Conservation (phyloP, 129 eudicot species). For the Deinandra increscens region DNA sequence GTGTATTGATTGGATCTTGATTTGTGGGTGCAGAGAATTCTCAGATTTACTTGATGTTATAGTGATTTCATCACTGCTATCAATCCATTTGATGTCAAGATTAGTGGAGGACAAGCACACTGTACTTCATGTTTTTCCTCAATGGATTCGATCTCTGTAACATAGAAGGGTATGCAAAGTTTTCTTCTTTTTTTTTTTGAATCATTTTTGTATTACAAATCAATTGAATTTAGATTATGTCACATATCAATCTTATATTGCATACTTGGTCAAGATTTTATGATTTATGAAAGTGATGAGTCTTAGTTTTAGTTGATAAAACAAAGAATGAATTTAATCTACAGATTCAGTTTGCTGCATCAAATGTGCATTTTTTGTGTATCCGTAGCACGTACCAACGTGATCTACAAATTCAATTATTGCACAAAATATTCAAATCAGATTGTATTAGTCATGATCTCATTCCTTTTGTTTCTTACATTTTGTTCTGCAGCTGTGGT, state of each 20-base stretch:
- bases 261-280: slow-evolving; percentile 17
- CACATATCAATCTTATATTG: background rate
- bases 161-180: slow-evolving; percentile 46
- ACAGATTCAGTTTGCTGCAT: too few relatives aligned
- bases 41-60: slow-evolving; percentile 95
- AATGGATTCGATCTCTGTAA: slow-evolving; percentile 86
- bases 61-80: slow-evolving; percentile 78
- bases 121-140: slow-evolving; percentile 15
- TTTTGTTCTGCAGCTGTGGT: too few relatives aligned
- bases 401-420: too few relatives aligned
- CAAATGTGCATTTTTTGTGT: too few relatives aligned
- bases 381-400: too few relatives aligned
- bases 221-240: slow-evolving; percentile 1
- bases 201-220: background rate
- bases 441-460: too few relatives aligned
- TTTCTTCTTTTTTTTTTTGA: background rate
- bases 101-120: slow-evolving; percentile 51
- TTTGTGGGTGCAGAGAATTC: slow-evolving; percentile 72
- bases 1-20: slow-evolving; percentile 17
- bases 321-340: too few relatives aligned
- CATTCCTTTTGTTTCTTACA: too few relatives aligned
- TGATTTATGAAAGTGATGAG: background rate
- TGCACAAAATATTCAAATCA: too few relatives aligned
- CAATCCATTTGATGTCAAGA: slow-evolving; percentile 86
- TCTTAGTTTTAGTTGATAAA: slow-evolving; percentile 24